phyloP scores from a whole-genome alignment of 805 yeast species.

The Brettanomyces bruxellensis region DNA sequence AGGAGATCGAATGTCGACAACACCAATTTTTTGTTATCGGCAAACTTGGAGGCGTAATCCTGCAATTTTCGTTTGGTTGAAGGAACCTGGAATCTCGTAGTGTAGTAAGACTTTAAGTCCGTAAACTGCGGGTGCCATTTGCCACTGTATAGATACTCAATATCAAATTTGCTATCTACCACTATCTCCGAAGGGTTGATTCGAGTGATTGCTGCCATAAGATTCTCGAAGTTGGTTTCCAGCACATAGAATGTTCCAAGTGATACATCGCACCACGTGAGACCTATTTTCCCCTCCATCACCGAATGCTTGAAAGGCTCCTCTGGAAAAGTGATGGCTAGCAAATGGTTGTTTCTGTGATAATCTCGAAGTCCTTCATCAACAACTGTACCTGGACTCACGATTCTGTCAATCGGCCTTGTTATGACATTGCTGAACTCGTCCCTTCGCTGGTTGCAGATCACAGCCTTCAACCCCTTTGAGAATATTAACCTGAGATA shows the following conservation, averaged over 20 bases:
- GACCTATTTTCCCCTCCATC: constrained; percentile 42
- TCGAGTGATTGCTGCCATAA: constrained; percentile 66
- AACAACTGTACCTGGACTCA: constrained; percentile 88
- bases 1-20: constrained; percentile 23
- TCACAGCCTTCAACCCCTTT: constrained; percentile 62
- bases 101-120: constrained; percentile 49
- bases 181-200: constrained; percentile 77
- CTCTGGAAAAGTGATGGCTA: constrained; percentile 55
- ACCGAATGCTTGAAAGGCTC: constrained; percentile 29
- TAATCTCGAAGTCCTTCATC: constrained; percentile 79
- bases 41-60: constrained; percentile 32
- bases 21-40: constrained; percentile 21
- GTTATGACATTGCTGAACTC: constrained; percentile 31
- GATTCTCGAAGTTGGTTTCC: constrained; percentile 46
- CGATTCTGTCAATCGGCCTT: constrained; percentile 67
- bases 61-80: constrained; percentile 30
- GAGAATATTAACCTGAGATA: constrained; percentile 69
- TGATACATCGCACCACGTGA: constrained; percentile 85
- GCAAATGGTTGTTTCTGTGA: constrained; percentile 59
- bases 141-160: constrained; percentile 33
- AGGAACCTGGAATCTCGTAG: constrained; percentile 43
- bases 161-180: constrained; percentile 37
- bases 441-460: constrained; percentile 57
- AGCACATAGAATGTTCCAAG: constrained; percentile 73
- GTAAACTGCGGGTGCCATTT: constrained; percentile 48